phyloP scores from a whole-genome alignment of 2,329 filamentous ascomycete genomes.

The Rutstroemia sp. region DNA sequence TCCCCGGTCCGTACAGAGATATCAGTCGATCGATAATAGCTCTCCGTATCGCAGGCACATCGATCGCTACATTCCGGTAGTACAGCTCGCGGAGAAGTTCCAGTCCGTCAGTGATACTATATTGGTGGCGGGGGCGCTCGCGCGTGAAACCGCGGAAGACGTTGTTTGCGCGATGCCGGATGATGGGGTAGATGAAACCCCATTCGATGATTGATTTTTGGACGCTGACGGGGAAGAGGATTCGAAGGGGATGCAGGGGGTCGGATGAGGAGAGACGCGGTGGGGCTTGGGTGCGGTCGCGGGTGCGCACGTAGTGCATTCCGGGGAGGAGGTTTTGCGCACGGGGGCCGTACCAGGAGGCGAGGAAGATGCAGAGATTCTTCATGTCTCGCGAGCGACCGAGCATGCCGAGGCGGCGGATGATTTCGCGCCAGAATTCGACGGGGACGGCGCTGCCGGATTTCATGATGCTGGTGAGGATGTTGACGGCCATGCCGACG shows the following conservation, averaged over 20 bases:
- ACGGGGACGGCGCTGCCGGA: slow-evolving; percentile 35
- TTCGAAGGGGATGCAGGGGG: slow-evolving; percentile 29
- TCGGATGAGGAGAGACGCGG: slow-evolving; percentile 15
- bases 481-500: slow-evolving; percentile 33
- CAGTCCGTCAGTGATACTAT: slow-evolving; percentile 21
- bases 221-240: slow-evolving; percentile 35
- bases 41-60: slow-evolving; percentile 10
- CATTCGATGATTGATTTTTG: slow-evolving; percentile 42
- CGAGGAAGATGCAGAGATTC: slow-evolving; percentile 43
- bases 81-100: slow-evolving; percentile 21
- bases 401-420: slow-evolving; percentile 52
- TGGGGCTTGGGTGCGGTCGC: slow-evolving; percentile 10
- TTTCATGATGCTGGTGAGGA: slow-evolving; percentile 40
- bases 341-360: slow-evolving; percentile 31
- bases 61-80: slow-evolving; percentile 16
- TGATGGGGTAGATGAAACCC: slow-evolving; percentile 35
- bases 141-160: background rate
- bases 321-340: background rate
- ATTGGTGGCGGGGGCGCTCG: background rate
- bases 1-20: slow-evolving; percentile 21
- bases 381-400: slow-evolving; percentile 43
- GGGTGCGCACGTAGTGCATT: slow-evolving; percentile 2
- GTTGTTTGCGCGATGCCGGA: background rate
- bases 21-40: slow-evolving; percentile 24
- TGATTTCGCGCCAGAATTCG: slow-evolving; percentile 46